Percentiles rank a stretch among this genome's conserved stretches.
These are phyloP conservation scores for Gracilaria gracilis DNA, from an alignment of 23 red algal genomes.

Conservation along the genomic window DNA sequence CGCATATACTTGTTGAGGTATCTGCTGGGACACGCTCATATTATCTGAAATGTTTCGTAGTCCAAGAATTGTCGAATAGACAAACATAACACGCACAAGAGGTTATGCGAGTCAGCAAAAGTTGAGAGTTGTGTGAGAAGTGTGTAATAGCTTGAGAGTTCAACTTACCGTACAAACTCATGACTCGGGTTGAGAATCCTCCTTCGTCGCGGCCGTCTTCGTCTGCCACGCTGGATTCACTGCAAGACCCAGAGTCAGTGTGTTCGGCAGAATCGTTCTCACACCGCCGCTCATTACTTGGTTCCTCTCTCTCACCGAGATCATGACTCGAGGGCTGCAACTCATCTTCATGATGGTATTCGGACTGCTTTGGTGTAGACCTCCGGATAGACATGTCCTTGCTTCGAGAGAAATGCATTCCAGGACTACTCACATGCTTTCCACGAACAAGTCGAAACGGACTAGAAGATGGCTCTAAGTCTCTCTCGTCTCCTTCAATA, in stretches of 20 bases:
- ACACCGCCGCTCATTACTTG: neutral
- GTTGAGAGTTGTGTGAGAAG: neutral
- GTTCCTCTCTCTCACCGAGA: neutral
- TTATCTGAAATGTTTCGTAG: neutral
- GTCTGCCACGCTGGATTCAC: neutral
- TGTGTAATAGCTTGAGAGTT: neutral
- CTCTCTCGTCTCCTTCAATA: neutral
- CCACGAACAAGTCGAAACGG: too few species aligned
- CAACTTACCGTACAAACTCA: slow-evolving; percentile 2
- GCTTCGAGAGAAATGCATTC: neutral
- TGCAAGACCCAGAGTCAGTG: neutral
- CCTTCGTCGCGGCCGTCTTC: neutral
- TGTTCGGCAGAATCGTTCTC: neutral
- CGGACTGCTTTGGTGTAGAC: neutral
- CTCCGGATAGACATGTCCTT: neutral
- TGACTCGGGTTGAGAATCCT: neutral
- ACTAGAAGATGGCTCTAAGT: too few species aligned
- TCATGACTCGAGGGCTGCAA: neutral
- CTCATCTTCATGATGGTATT: neutral
- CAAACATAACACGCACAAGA: neutral
- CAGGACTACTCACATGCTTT: neutral
- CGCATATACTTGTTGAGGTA: slow-evolving; percentile 1
- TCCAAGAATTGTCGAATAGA: neutral
- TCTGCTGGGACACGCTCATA: neutral
- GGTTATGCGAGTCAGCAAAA: neutral